Evolutionary conservation across 2,329 filamentous ascomycete genomes (phyloP).

Genomic region (Pleurostoma richardsiae): DNA sequence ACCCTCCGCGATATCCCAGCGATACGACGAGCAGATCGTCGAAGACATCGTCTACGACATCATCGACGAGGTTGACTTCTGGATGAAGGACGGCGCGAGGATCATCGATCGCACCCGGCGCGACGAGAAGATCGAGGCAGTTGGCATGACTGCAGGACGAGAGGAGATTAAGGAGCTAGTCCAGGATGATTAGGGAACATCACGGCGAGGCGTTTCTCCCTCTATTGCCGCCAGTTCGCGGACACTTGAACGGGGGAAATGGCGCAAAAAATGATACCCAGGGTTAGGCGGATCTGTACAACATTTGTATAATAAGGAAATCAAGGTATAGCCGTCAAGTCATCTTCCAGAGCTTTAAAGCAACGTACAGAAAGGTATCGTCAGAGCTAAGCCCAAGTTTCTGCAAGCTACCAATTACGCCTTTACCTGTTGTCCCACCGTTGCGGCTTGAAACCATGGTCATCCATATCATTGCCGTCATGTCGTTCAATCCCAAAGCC

Average conservation of each 20-base stretch:
- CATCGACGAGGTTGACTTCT: conserved; percentile 91
- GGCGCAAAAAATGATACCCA: not conserved
- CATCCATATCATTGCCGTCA: not conserved
- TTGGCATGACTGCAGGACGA: conserved; percentile 35
- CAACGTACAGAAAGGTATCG: too few species aligned
- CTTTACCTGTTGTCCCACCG: not conserved
- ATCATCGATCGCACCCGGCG: conserved; percentile 39
- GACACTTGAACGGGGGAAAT: not conserved
- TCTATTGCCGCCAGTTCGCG: too few species aligned
- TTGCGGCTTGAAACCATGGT: not conserved
- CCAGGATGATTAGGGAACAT: conserved; percentile 47
- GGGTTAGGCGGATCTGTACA: not conserved
- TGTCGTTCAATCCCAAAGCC: not conserved
- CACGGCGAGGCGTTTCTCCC: not conserved
- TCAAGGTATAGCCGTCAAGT: too few species aligned
- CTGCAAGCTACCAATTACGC: not conserved
- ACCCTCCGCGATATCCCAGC: conserved; percentile 63
- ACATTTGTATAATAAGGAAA: too few species aligned
- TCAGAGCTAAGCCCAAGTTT: too few species aligned
- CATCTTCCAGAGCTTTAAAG: too few species aligned
- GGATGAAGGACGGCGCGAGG: conserved; percentile 61
- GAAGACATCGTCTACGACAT: conserved; percentile 93
- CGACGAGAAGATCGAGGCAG: conserved; percentile 37
- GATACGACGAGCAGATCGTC: conserved; percentile 88
- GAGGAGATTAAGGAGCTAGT: conserved; percentile 63